Conservation (phyloP, 139 green algal species). For the Haematococcus sp. region DNA sequence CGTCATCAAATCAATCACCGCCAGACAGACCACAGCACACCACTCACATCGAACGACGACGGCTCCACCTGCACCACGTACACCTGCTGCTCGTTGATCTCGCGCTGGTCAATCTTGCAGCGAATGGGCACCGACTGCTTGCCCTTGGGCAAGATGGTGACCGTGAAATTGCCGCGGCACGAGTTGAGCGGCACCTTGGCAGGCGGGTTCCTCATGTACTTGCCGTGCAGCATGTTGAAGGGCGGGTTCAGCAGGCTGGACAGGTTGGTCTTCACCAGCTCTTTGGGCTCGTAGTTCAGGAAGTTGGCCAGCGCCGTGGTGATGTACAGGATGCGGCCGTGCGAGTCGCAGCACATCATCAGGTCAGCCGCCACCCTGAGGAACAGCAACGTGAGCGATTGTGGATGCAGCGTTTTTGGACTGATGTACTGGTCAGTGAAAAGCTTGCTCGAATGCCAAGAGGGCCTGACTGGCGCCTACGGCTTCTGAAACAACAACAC, state of each 20-base stretch:
- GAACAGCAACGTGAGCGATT: too few relatives aligned
- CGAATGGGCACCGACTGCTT: background rate
- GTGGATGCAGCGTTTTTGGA: too few relatives aligned
- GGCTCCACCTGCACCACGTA: background rate
- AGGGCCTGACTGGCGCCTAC: too few relatives aligned
- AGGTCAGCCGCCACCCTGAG: conserved; percentile 10
- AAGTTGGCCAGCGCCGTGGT: conserved; percentile 30
- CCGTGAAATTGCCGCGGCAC: background rate
- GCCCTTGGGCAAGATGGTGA: background rate
- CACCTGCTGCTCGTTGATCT: background rate
- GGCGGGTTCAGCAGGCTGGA: conserved; percentile 29
- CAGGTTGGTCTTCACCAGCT: conserved; percentile 24
- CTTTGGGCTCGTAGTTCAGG: conserved; percentile 27
- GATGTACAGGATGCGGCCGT: conserved; percentile 37
- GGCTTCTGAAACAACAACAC: too few relatives aligned
- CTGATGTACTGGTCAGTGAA: conserved; percentile 6
- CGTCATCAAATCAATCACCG: too few relatives aligned
- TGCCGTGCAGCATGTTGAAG: conserved; percentile 43
- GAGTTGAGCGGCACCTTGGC: conserved; percentile 30
- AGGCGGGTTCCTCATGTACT: conserved; percentile 38
- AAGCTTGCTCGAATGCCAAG: too few relatives aligned
- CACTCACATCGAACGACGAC: background rate
- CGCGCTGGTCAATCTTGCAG: background rate
- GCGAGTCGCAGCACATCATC: conserved; percentile 38
- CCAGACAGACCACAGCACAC: background rate